These are phyloP conservation scores for Phyllostachys edulis DNA, from an alignment of 176 grass and related monocot genomes.

Conservation along the genomic window DNA sequence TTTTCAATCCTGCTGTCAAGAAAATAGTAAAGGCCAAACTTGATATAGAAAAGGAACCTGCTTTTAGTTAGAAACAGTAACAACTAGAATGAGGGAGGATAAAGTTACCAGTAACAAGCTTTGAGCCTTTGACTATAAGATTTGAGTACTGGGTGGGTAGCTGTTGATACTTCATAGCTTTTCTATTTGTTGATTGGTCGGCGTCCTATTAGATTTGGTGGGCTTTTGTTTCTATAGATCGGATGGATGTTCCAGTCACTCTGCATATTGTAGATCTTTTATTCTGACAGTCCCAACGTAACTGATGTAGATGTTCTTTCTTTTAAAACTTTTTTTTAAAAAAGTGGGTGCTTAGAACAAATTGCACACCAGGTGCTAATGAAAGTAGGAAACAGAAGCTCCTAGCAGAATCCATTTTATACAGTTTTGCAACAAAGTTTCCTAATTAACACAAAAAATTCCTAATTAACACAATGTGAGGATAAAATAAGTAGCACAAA, in stretches of 20 bases:
- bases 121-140: not conserved
- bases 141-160: not conserved
- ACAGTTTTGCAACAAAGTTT: not conserved
- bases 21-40: not conserved
- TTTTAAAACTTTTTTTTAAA: not conserved
- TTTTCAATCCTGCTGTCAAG: not conserved
- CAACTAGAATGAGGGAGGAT: not conserved
- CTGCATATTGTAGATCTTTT: not conserved
- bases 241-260: not conserved
- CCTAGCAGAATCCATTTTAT: not conserved
- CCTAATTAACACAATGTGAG: not conserved
- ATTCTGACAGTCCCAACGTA: not conserved
- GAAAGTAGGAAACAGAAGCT: not conserved
- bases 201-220: not conserved
- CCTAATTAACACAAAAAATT: not conserved
- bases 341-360: not conserved
- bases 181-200: not conserved
- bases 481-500: slow-evolving; percentile 16
- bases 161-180: not conserved
- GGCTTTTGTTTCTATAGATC: not conserved
- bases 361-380: not conserved
- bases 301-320: not conserved
- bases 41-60: not conserved
- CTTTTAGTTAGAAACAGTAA: slow-evolving; percentile 11
- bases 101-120: slow-evolving; percentile 17